A percentile compares a stretch with the other conserved stretches of the same genome.
These are phyloP conservation scores for Spergularia bocconei DNA, from an alignment of 148 eudicot genomes.

Conservation along the genomic window DNA sequence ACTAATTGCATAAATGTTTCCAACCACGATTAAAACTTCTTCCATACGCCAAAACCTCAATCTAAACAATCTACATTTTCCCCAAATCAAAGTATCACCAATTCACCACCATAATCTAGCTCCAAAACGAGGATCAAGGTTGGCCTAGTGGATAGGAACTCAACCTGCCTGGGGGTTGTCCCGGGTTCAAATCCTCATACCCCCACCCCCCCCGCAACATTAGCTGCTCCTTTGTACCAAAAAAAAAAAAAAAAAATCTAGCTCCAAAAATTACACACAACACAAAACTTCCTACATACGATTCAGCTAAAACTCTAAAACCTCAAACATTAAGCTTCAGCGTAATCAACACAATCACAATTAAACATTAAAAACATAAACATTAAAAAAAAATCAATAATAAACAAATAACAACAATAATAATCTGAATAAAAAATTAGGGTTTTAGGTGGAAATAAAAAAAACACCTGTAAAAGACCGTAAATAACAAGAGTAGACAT, in stretches of 20 bases:
- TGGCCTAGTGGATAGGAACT: too few relatives aligned
- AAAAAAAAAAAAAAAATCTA: too few relatives aligned
- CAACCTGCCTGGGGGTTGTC: too few relatives aligned
- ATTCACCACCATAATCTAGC: too few relatives aligned
- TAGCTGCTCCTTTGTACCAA: too few relatives aligned
- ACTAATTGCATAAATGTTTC: background rate
- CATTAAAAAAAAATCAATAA: background rate
- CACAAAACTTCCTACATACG: background rate
- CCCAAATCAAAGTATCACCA: background rate
- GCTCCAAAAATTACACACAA: background rate
- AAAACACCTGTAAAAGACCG: conserved; percentile 67
- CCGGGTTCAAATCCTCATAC: too few relatives aligned
- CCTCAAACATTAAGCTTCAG: background rate
- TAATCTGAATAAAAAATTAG: background rate
- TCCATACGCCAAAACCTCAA: background rate
- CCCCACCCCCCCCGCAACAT: too few relatives aligned
- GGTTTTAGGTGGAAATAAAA: conserved; percentile 2
- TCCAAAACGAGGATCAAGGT: too few relatives aligned
- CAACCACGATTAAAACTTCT: background rate
- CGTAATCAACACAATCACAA: background rate
- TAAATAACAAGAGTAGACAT: conserved; percentile 82
- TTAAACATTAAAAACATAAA: background rate
- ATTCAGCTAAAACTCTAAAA: conserved; percentile 5
- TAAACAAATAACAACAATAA: background rate
- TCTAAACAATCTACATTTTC: background rate